Percentiles rank a stretch among this genome's conserved stretches.
These are phyloP conservation scores for Strobilomyces dryophilus DNA, from an alignment of 768 basidiomycete species.

Conservation along the genomic window DNA sequence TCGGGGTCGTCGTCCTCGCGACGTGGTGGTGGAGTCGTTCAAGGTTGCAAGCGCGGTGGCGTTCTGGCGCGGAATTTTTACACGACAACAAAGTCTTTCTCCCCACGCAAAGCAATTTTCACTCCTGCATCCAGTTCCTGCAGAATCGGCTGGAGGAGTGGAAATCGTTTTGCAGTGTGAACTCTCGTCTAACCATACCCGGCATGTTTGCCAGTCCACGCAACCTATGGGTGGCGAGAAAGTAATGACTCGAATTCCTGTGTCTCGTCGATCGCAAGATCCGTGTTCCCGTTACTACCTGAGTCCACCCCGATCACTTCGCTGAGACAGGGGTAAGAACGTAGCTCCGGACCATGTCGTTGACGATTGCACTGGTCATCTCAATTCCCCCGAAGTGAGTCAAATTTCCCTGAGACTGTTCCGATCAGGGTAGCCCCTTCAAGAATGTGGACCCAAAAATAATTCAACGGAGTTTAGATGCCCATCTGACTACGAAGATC, in stretches of 20 bases:
- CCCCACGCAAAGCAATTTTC: background rate
- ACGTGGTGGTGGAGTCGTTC: background rate
- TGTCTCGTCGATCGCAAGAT: background rate
- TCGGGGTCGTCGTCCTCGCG: background rate
- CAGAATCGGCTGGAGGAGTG: background rate
- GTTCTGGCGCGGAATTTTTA: slow-evolving; percentile 6
- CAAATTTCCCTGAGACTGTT: no score
- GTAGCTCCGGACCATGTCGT: no score
- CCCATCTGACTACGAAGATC: no score
- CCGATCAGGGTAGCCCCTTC: no score
- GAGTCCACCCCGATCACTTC: no score
- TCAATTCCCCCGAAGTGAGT: no score
- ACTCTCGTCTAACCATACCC: background rate
- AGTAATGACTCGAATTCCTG: background rate
- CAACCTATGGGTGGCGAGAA: background rate
- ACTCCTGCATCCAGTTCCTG: background rate
- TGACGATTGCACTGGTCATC: no score
- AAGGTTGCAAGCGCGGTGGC: slow-evolving; percentile 3
- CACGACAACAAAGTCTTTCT: background rate
- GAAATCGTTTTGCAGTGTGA: background rate
- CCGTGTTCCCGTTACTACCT: background rate
- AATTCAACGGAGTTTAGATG: no score
- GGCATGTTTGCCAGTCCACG: background rate
- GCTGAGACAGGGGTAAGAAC: no score
- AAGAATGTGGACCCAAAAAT: no score